Conservation (phyloP, 148 eudicot species). For the Rhododendron vialii region DNA sequence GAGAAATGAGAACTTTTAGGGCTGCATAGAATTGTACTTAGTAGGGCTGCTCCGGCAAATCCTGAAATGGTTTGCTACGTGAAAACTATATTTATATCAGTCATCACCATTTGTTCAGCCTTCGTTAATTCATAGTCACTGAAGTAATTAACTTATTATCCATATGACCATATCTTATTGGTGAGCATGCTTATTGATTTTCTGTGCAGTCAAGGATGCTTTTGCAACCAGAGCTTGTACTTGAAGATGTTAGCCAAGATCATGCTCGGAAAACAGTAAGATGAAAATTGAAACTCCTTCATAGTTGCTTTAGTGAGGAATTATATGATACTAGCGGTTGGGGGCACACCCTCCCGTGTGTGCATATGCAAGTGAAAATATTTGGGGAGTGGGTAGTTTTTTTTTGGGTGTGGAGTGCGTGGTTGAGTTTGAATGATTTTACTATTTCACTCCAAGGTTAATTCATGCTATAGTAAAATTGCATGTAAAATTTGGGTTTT, state of each 20-base stretch:
- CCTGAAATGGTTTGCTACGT: too few relatives aligned
- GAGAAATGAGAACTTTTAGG: neutral
- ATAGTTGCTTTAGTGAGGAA: neutral
- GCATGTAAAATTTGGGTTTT: too few relatives aligned
- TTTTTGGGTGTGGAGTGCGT: too few relatives aligned
- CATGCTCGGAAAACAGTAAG: constrained; percentile 98
- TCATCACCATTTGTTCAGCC: neutral
- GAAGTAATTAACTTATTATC: neutral
- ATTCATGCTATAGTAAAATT: too few relatives aligned
- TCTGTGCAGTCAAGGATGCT: constrained; percentile 91
- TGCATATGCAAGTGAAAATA: too few relatives aligned
- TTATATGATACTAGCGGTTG: neutral
- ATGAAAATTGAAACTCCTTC: constrained; percentile 2
- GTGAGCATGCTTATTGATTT: neutral
- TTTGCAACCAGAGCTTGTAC: constrained; percentile 87
- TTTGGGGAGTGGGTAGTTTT: too few relatives aligned
- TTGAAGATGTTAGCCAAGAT: constrained; percentile 98
- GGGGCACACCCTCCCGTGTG: too few relatives aligned
- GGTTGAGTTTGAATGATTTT: too few relatives aligned
- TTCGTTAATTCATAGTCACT: neutral
- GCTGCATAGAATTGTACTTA: neutral
- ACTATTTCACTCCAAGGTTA: too few relatives aligned
- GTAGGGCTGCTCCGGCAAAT: neutral
- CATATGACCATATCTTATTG: neutral
- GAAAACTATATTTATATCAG: neutral